Percentiles rank a stretch among this genome's conserved stretches.
Evolutionary conservation across 2,329 filamentous ascomycete genomes (phyloP).

Genomic region (Aphanocladium album): DNA sequence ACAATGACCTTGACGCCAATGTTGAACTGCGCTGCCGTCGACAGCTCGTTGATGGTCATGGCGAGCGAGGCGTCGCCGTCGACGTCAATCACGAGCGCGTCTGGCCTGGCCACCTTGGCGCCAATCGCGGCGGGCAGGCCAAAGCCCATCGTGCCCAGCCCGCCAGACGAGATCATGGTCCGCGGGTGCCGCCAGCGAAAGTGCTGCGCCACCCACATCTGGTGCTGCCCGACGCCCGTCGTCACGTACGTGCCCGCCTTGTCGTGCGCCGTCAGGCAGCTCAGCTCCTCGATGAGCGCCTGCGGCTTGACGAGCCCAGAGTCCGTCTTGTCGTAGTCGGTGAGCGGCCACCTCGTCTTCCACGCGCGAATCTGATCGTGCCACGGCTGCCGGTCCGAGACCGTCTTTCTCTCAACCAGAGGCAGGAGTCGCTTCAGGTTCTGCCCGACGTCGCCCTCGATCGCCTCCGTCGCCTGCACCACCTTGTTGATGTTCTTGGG

Average conservation of each 20-base stretch:
- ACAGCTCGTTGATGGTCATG: slow-evolving; percentile 96
- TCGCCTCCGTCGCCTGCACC: slow-evolving; percentile 89
- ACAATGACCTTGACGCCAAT: slow-evolving; percentile 94
- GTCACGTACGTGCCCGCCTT: slow-evolving; percentile 84
- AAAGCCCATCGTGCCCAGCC: slow-evolving; percentile 83
- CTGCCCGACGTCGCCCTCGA: slow-evolving; percentile 83
- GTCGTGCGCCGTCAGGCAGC: slow-evolving; percentile 70
- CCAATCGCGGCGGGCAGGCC: slow-evolving; percentile 93
- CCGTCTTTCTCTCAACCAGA: slow-evolving; percentile 56
- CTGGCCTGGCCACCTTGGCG: slow-evolving; percentile 74
- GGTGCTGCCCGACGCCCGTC: slow-evolving; percentile 94
- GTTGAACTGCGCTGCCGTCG: slow-evolving; percentile 89
- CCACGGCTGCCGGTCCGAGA: slow-evolving; percentile 72
- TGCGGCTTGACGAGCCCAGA: slow-evolving; percentile 90
- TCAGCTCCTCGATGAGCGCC: slow-evolving; percentile 84
- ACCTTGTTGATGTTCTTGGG: slow-evolving; percentile 99
- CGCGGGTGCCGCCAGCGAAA: slow-evolving; percentile 91
- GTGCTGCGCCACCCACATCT: slow-evolving; percentile 98
- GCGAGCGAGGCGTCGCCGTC: slow-evolving; percentile 98
- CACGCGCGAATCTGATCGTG: slow-evolving; percentile 83
- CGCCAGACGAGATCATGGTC: slow-evolving; percentile 93
- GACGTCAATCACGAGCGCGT: slow-evolving; percentile 88
- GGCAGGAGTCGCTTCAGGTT: slow-evolving; percentile 76
- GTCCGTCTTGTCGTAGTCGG: slow-evolving; percentile 72
- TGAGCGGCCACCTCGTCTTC: slow-evolving; percentile 87